These are phyloP conservation scores for Excoecaria cochinchinensis DNA, from an alignment of 345 rosid genomes.

Conservation along the genomic window DNA sequence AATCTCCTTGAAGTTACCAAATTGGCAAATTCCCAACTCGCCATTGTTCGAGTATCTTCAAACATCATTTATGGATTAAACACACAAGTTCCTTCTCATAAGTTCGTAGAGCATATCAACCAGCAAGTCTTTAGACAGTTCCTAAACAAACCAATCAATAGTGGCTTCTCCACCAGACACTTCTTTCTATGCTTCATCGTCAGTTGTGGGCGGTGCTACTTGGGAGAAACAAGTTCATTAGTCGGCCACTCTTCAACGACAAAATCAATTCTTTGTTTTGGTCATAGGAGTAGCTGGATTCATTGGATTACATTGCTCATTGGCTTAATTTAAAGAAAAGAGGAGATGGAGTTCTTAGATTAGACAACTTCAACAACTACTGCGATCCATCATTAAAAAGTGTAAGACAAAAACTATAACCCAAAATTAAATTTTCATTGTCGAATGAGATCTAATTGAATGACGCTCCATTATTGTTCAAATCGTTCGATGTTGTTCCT, in stretches of 20 bases:
- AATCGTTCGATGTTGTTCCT: slow-evolving; percentile 25
- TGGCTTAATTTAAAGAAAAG: slow-evolving; percentile 28
- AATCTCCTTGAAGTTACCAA: no score
- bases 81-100: no score
- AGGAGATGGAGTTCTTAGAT: slow-evolving; percentile 29
- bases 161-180: no score
- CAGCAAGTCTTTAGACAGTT: no score
- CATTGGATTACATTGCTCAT: slow-evolving; percentile 25
- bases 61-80: no score
- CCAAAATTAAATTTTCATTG: slow-evolving; percentile 19
- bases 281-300: slow-evolving; percentile 29
- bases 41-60: no score
- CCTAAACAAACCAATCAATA: no score
- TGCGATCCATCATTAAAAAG: slow-evolving; percentile 24
- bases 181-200: slow-evolving; percentile 13
- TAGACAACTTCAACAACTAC: slow-evolving; percentile 29
- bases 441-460: slow-evolving; percentile 27
- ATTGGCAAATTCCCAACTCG: no score
- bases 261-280: slow-evolving; percentile 16
- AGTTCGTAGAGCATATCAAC: no score
- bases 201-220: slow-evolving; percentile 14
- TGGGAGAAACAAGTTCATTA: slow-evolving; percentile 31
- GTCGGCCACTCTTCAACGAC: slow-evolving; percentile 24
- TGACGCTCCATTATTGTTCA: slow-evolving; percentile 16
- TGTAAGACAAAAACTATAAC: slow-evolving; percentile 14